A percentile compares a stretch with the other conserved stretches of the same genome.
Conservation (phyloP, 495 filamentous ascomycete genomes). For the Bathelium albidoporum region DNA sequence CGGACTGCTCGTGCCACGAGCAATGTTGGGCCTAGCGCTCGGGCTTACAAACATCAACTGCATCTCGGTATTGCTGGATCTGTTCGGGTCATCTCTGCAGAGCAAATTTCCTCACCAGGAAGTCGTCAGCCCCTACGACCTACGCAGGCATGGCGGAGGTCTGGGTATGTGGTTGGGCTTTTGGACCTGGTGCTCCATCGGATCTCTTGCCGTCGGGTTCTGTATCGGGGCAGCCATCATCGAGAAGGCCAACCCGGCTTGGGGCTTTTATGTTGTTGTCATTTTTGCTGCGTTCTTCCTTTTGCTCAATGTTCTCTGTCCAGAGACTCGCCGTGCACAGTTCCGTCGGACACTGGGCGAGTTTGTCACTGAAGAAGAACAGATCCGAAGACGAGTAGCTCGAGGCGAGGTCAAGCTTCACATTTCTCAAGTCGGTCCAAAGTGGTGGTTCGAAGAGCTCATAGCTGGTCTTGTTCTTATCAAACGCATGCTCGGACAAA, state of each 20-base stretch:
- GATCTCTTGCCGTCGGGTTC: conserved; percentile 58
- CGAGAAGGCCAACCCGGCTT: conserved; percentile 46
- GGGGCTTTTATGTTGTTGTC: conserved; percentile 65
- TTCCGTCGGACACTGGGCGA: conserved; percentile 57
- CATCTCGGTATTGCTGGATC: conserved; percentile 55
- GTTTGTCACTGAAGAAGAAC: conserved; percentile 42
- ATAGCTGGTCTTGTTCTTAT: conserved; percentile 57
- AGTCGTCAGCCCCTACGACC: conserved; percentile 49
- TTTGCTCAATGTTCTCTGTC: conserved; percentile 53
- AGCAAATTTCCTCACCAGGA: conserved; percentile 62
- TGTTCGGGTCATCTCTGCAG: conserved; percentile 64
- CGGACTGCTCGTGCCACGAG: conserved; percentile 51
- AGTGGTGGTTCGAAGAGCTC: conserved; percentile 66
- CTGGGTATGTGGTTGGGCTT: conserved; percentile 69
- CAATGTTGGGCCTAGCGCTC: conserved; percentile 53
- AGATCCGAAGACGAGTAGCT: conserved; percentile 48
- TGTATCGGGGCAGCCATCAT: conserved; percentile 57
- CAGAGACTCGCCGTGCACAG: conserved; percentile 53
- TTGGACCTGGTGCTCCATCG: conserved; percentile 64
- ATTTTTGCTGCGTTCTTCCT: conserved; percentile 50
- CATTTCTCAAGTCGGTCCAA: conserved; percentile 53
- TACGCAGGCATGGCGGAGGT: conserved; percentile 60
- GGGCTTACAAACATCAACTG: conserved; percentile 72
- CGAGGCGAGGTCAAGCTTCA: conserved; percentile 69
- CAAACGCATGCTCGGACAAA: conserved; percentile 56